Conservation (phyloP, 2,329 filamentous ascomycete species). For the Mycosphaerelloides madeirae region DNA sequence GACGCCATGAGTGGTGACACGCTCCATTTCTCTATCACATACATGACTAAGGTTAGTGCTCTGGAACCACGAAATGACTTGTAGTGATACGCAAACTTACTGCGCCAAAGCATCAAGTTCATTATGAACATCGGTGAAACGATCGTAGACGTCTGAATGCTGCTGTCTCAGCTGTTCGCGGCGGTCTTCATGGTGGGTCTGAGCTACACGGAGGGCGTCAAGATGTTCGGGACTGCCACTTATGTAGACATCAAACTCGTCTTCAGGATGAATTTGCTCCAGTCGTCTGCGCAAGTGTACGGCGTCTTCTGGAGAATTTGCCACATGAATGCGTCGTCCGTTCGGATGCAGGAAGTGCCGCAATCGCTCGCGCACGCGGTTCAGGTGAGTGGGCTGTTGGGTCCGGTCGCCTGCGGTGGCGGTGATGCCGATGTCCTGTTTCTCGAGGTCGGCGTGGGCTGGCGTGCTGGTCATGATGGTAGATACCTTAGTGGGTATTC, state of each 20-base stretch:
- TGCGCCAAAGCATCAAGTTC: conserved; percentile 50
- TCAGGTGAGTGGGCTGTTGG: conserved; percentile 9
- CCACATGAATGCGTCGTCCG: conserved; percentile 54
- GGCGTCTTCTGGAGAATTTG: conserved; percentile 52
- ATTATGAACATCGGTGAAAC: conserved; percentile 53
- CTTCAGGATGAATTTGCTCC: conserved; percentile 31
- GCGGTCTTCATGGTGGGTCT: conserved; percentile 50
- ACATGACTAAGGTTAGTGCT: no score
- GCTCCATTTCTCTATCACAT: conserved; percentile 55
- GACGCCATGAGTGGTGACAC: conserved; percentile 48
- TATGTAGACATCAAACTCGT: conserved; percentile 54
- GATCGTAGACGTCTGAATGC: conserved; percentile 50
- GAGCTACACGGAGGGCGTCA: conserved; percentile 48
- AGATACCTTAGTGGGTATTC: no score
- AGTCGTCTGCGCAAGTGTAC: conserved; percentile 46
- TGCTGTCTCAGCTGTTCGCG: conserved; percentile 45
- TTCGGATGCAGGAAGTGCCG: conserved; percentile 53
- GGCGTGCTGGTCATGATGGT: conserved; percentile 6
- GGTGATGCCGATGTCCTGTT: conserved; percentile 2
- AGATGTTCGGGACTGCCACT: conserved; percentile 52
- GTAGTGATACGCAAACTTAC: no score
- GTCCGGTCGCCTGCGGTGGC: neutral
- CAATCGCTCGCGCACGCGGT: conserved; percentile 37
- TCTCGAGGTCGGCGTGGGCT: conserved; percentile 8
- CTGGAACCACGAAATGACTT: no score